Conservation (phyloP, 148 eudicot genomes). For the Amaranthus palmeri region DNA sequence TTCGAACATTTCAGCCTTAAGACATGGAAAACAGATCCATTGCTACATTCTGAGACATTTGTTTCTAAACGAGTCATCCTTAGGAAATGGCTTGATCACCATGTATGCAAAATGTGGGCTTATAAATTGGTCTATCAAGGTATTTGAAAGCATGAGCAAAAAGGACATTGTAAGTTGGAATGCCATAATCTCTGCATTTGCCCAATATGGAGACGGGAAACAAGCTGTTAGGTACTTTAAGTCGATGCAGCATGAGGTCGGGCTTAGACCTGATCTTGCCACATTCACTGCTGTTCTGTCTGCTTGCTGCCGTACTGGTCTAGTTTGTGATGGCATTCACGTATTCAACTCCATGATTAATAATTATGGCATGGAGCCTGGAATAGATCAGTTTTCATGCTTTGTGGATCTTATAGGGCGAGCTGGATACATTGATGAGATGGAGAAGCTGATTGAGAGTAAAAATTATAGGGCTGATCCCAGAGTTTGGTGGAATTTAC, state of each 20-base stretch:
- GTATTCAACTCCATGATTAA: conserved; percentile 62
- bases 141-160: conserved; percentile 39
- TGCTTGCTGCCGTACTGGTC: conserved; percentile 84
- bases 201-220: conserved; percentile 56
- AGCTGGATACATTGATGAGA: conserved; percentile 67
- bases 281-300: conserved; percentile 69
- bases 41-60: conserved; percentile 48
- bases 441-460: conserved; percentile 43
- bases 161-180: conserved; percentile 70
- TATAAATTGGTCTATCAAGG: conserved; percentile 41
- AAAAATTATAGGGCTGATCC: conserved; percentile 32
- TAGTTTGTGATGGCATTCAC: conserved; percentile 50
- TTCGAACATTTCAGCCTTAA: conserved; percentile 44
- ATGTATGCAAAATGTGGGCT: conserved; percentile 63
- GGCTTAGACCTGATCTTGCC: conserved; percentile 50
- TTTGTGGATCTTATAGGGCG: conserved; percentile 66
- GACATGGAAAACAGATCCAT: conserved; percentile 63
- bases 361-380: conserved; percentile 44
- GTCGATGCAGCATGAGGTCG: conserved; percentile 41
- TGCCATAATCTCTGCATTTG: conserved; percentile 65
- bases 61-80: conserved; percentile 32
- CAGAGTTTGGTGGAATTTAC: conserved; percentile 61
- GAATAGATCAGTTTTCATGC: conserved; percentile 60
- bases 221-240: conserved; percentile 48
- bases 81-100: conserved; percentile 59